Conservation (phyloP, 768 basidiomycete genomes). For the Lactarius evosmus region DNA sequence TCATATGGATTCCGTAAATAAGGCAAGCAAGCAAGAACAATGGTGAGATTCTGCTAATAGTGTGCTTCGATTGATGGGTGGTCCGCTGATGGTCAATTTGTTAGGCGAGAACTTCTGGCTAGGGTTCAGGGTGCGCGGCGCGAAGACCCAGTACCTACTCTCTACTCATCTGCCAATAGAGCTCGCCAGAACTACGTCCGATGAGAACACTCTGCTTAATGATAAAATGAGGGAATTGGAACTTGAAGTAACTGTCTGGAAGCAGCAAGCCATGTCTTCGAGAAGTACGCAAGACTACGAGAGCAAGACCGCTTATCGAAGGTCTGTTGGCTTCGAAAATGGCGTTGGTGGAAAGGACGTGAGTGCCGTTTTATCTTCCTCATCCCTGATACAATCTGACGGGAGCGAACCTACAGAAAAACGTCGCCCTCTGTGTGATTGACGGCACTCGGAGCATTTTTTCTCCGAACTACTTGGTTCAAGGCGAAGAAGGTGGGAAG, state of each 20-base stretch:
- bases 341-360: not conserved
- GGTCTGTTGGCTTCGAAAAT: not conserved
- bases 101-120: conserved; percentile 24
- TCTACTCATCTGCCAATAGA: conserved; percentile 20
- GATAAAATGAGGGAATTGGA: conserved; percentile 24
- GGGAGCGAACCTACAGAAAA: not conserved
- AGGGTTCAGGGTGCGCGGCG: conserved; percentile 18
- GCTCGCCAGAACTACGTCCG: conserved; percentile 15
- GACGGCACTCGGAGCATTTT: conserved; percentile 25
- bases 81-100: not conserved
- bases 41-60: conserved; percentile 12
- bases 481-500: conserved; percentile 20
- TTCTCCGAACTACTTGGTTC: conserved; percentile 8
- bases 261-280: conserved; percentile 21
- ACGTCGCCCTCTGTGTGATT: conserved; percentile 23
- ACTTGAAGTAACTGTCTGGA: conserved; percentile 26
- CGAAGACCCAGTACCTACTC: not conserved
- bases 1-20: conserved; percentile 9
- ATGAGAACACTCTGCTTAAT: conserved; percentile 21
- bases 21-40: conserved; percentile 20
- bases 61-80: not conserved
- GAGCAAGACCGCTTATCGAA: not conserved
- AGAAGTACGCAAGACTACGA: conserved; percentile 4
- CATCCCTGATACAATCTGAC: not conserved
- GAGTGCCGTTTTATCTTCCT: not conserved